Evolutionary conservation across 2,329 filamentous ascomycete genomes (phyloP).

Genomic region (Pseudogymnoascus sp.): DNA sequence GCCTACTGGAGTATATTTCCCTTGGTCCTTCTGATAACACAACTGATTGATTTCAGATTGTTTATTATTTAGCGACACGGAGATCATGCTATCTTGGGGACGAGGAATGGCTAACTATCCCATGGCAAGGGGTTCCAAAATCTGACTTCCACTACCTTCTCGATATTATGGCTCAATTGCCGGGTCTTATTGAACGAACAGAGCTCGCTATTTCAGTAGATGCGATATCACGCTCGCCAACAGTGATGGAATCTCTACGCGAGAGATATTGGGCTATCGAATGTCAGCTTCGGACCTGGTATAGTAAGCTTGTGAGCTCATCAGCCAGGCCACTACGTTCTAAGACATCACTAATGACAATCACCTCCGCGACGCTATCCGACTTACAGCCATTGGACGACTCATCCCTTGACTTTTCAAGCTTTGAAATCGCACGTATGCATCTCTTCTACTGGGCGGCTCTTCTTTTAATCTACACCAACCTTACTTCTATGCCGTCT

Average conservation of each 20-base stretch:
- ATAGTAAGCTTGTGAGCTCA: constrained; percentile 12
- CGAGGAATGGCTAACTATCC: constrained; percentile 14
- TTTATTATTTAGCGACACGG: constrained; percentile 14
- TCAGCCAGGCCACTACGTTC: constrained; percentile 13
- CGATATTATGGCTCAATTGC: constrained; percentile 15
- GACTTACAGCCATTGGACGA: constrained; percentile 13
- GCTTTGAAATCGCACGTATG: constrained; percentile 13
- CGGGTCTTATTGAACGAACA: constrained; percentile 13
- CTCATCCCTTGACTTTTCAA: constrained; percentile 13
- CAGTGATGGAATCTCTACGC: constrained; percentile 13
- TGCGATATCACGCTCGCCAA: constrained; percentile 11
- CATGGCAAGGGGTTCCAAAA: constrained; percentile 15
- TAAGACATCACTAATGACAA: constrained; percentile 13
- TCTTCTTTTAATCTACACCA: constrained; percentile 14
- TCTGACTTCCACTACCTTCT: constrained; percentile 16
- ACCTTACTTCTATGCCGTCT: constrained; percentile 12
- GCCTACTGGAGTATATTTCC: constrained; percentile 14
- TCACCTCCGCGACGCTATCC: constrained; percentile 11
- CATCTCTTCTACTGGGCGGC: constrained; percentile 15
- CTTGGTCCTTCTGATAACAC: constrained; percentile 12
- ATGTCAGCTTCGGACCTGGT: constrained; percentile 13
- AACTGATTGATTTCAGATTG: constrained; percentile 14
- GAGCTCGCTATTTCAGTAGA: constrained; percentile 16
- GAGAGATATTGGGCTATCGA: constrained; percentile 14
- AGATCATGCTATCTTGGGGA: constrained; percentile 14